Percentiles rank a stretch among this genome's conserved stretches.
Conservation (phyloP, 108 stramenopile genomes). For the Phaeodactylum tricornutum region DNA sequence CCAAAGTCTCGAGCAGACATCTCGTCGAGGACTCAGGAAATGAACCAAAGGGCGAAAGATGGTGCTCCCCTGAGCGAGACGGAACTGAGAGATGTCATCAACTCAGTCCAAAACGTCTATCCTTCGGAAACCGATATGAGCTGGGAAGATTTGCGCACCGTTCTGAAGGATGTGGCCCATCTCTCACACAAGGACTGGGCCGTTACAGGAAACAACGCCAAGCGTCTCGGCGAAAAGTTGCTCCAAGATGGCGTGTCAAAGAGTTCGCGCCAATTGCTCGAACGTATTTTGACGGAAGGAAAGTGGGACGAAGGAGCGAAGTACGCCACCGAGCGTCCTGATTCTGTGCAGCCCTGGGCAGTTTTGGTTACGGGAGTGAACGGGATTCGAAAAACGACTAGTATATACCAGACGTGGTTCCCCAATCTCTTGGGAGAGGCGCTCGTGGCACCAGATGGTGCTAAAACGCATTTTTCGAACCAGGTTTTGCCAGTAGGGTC, state of each 20-base stretch:
- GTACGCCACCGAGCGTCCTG: not conserved
- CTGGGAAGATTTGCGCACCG: constrained; percentile 23
- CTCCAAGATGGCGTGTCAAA: constrained; percentile 1
- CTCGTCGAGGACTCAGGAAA: too few relatives aligned
- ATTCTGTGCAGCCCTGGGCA: constrained; percentile 43
- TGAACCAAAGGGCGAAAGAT: constrained; percentile 15
- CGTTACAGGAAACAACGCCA: constrained; percentile 32
- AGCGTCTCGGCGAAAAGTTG: constrained; percentile 16
- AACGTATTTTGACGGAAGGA: constrained; percentile 62
- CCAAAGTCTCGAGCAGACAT: too few relatives aligned
- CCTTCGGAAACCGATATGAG: constrained; percentile 7
- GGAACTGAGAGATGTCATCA: constrained; percentile 35
- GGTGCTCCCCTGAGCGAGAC: constrained; percentile 25
- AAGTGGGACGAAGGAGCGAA: constrained; percentile 65
- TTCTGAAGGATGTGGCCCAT: constrained; percentile 45
- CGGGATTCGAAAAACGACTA: constrained; percentile 81
- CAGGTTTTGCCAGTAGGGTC: constrained; percentile 32
- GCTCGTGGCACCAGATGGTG: constrained; percentile 27
- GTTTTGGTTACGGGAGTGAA: constrained; percentile 85
- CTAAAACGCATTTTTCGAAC: not conserved
- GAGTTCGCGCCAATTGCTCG: constrained; percentile 24
- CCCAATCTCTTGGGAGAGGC: constrained; percentile 48
- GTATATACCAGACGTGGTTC: constrained; percentile 82
- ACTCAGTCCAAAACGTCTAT: constrained; percentile 1
- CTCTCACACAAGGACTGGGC: constrained; percentile 66